These are phyloP conservation scores for Didymellaceae sp. DNA, from an alignment of 2,329 filamentous ascomycete genomes.

Conservation along the genomic window DNA sequence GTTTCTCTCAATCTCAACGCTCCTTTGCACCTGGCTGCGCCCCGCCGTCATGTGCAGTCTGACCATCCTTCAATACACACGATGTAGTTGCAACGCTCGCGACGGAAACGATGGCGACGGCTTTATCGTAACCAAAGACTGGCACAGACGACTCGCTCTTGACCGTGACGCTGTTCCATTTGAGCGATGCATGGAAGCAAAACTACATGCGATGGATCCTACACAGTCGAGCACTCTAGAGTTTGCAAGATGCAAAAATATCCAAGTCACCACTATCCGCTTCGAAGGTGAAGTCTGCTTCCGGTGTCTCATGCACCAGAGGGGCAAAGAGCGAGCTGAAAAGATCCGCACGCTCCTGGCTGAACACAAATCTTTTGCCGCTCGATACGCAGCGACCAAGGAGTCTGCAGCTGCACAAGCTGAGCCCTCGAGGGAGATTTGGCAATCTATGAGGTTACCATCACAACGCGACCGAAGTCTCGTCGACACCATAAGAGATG, in stretches of 20 bases:
- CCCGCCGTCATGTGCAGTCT: neutral
- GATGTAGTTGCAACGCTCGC: neutral
- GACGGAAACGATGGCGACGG: neutral
- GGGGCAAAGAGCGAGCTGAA: neutral
- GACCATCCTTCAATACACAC: neutral
- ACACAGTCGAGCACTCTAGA: neutral
- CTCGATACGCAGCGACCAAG: neutral
- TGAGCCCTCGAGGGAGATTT: neutral
- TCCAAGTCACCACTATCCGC: neutral
- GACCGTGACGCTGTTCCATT: neutral
- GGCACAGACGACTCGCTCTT: neutral
- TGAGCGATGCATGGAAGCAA: neutral
- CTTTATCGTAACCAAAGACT: conserved; percentile 1
- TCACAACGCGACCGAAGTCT: neutral
- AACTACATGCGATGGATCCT: neutral
- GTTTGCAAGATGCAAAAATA: neutral
- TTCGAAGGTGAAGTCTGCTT: neutral
- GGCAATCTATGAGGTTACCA: conserved; percentile 1
- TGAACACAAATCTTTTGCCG: neutral
- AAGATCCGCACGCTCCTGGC: neutral
- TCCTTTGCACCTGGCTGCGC: too few relatives aligned
- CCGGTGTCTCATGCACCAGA: neutral
- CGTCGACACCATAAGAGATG: neutral
- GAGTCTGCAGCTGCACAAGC: neutral
- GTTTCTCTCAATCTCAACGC: too few relatives aligned